Conservation (phyloP, 768 basidiomycete species). For the Pleurotus ostreatus region DNA sequence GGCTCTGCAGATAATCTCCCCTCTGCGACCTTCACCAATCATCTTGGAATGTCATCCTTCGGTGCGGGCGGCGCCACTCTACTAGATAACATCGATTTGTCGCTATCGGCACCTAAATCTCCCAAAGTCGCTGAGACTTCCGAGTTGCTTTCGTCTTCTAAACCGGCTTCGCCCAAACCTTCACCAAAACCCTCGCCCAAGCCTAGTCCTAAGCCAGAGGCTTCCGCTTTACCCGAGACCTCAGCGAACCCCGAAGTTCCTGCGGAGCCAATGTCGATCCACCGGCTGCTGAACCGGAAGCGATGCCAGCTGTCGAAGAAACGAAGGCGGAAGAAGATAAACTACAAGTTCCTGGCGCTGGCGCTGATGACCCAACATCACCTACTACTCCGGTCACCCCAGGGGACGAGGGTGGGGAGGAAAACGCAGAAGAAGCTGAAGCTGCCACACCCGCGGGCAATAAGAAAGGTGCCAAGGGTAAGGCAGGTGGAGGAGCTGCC, state of each 20-base stretch:
- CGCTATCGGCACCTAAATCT: not conserved
- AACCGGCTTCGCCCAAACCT: conserved; percentile 7
- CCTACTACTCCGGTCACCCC: not conserved
- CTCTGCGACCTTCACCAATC: not conserved
- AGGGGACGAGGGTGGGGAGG: not conserved
- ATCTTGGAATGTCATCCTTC: conserved; percentile 1
- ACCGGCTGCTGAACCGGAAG: not conserved
- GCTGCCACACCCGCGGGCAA: not conserved
- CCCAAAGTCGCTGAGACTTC: not conserved
- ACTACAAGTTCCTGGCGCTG: conserved; percentile 4
- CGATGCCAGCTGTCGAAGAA: not conserved
- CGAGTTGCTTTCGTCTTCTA: not conserved
- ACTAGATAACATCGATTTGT: not conserved
- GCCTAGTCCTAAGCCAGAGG: conserved; percentile 11
- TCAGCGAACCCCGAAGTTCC: not conserved
- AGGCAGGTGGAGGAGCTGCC: not conserved
- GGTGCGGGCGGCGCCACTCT: not conserved
- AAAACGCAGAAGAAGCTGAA: not conserved
- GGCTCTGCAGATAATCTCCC: conserved; percentile 6
- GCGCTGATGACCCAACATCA: not conserved
- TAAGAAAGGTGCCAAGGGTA: not conserved
- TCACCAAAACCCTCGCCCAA: conserved; percentile 13
- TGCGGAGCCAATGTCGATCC: not conserved
- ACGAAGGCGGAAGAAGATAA: not conserved
- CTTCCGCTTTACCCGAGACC: not conserved